Evolutionary conservation across 2,329 filamentous ascomycete species (phyloP), one percentile per base, ranked within the genome.

Genomic region (Grosmannia serpens): DNA sequence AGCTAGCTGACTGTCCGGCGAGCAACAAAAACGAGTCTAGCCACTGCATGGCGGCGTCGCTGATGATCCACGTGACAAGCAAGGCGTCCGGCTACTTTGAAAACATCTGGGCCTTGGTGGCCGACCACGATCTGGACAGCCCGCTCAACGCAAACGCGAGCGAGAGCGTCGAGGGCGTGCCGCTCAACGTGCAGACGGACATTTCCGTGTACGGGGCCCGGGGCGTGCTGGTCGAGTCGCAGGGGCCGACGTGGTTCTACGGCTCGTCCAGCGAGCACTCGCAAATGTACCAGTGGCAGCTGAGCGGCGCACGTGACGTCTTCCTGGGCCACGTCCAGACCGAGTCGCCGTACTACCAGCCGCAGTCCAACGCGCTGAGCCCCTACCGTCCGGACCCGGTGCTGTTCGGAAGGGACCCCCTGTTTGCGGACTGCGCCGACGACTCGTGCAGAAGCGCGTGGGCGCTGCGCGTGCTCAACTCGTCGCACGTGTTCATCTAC

Each of bases 281-380:
- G 54, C 75, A 79, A 1, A 70, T 87, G n/a, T 87, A 86, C 67
- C 83, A 88, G 68, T 89, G 88, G 68, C 82, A 88, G 64, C 73
- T 88, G 56, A 71, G 75, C 63, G 74, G 76, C 55, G 83, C 85
- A 5, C 74, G 76, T 52, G 78, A 88, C 65, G 70, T 87, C 57
- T 85, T 80, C 68, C 79, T 83, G 65, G 83, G 82, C 22, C 77
- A 83, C 64, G 79, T 84, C 53, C 86, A 89, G 67, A 84, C 85
- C 55, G 86, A 89, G 69, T 84, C 85, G 5, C 81, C 86, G 0
- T 89, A 89, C 71, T 88, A 81, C 70, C 86, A 89, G 68, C 82
- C 84, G 27, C 82, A 79, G 66, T 85, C 86, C 6, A 53, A 24
- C 24, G 61, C 55, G 13, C 38, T 50, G 5, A 26, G 35, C 20